Percentiles rank a stretch among this genome's conserved stretches.
These are phyloP conservation scores for Metarhizium robertsii DNA, from an alignment of 2,329 filamentous ascomycete genomes.

Conservation along the genomic window DNA sequence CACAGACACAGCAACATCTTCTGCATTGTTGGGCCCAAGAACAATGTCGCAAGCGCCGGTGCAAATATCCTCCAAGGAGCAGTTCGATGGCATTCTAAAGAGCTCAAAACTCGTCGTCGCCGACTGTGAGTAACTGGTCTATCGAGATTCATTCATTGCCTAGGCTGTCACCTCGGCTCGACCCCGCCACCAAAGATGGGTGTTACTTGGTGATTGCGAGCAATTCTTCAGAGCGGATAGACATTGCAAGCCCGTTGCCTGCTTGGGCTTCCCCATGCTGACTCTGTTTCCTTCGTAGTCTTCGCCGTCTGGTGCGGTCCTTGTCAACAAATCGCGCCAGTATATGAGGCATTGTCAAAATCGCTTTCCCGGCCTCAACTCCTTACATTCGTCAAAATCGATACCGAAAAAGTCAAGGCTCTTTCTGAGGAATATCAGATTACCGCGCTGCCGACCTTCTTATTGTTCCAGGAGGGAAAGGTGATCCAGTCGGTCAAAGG, in stretches of 20 bases:
- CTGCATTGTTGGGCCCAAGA: background rate
- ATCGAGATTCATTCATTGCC: background rate
- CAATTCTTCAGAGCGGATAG: too few species aligned
- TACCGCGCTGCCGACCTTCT: slow-evolving; percentile 78
- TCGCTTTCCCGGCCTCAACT: slow-evolving; percentile 61
- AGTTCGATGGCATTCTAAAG: slow-evolving; percentile 60
- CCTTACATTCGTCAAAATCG: slow-evolving; percentile 80
- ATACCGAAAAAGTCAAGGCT: slow-evolving; percentile 68
- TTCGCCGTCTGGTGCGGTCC: slow-evolving; percentile 80
- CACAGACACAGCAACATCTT: background rate
- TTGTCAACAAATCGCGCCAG: slow-evolving; percentile 73
- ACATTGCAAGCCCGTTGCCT: background rate
- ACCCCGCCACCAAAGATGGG: slow-evolving; percentile 6
- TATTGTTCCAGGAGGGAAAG: slow-evolving; percentile 70
- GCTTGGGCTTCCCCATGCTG: background rate
- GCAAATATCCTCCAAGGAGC: slow-evolving; percentile 38
- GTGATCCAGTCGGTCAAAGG: slow-evolving; percentile 62
- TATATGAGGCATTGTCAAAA: slow-evolving; percentile 68
- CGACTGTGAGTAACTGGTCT: slow-evolving; percentile 58
- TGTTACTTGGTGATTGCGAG: too few species aligned
- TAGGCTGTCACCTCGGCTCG: background rate
- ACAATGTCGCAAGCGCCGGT: slow-evolving; percentile 21
- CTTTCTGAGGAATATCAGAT: slow-evolving; percentile 67
- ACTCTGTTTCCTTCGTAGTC: slow-evolving; percentile 42
- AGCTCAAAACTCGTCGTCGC: slow-evolving; percentile 73